phyloP scores from a whole-genome alignment of 2,329 filamentous ascomycete genomes.

The Colletotrichum sp. region DNA sequence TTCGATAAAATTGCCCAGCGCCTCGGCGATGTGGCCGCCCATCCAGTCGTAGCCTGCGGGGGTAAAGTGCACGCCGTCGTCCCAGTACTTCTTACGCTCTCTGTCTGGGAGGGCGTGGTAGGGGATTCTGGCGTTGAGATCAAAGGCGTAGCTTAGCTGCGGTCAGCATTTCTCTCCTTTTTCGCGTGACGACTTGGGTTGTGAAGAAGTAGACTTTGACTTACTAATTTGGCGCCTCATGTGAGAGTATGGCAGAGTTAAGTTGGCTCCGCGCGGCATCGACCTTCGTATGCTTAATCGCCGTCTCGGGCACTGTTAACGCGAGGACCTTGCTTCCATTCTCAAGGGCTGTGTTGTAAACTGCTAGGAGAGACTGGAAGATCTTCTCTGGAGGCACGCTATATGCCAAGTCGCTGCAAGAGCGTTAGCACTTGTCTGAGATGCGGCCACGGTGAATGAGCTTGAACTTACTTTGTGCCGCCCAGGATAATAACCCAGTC shows the following conservation, averaged over 20 bases:
- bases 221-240: conserved; percentile 57
- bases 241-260: conserved; percentile 57
- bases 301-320: conserved; percentile 65
- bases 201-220: conserved; percentile 30
- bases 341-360: conserved; percentile 56
- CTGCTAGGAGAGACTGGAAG: conserved; percentile 50
- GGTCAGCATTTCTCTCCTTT: not conserved
- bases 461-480: conserved; percentile 63
- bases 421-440: not conserved
- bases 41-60: conserved; percentile 66
- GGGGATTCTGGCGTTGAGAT: conserved; percentile 60
- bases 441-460: not conserved
- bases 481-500: conserved; percentile 70
- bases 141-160: conserved; percentile 55
- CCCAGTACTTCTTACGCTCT: conserved; percentile 58
- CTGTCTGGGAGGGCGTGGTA: conserved; percentile 53
- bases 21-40: conserved; percentile 60
- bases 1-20: conserved; percentile 48
- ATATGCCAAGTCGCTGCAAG: conserved; percentile 54
- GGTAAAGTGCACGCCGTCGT: conserved; percentile 66
- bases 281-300: conserved; percentile 30
- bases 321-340: conserved; percentile 63
- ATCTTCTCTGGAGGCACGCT: conserved; percentile 43
- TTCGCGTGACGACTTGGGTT: not conserved
- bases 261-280: conserved; percentile 45